Percentiles rank a stretch among this genome's conserved stretches.
These are phyloP conservation scores for Tuber melanosporum DNA, from an alignment of 495 filamentous ascomycete genomes.

Conservation along the genomic window DNA sequence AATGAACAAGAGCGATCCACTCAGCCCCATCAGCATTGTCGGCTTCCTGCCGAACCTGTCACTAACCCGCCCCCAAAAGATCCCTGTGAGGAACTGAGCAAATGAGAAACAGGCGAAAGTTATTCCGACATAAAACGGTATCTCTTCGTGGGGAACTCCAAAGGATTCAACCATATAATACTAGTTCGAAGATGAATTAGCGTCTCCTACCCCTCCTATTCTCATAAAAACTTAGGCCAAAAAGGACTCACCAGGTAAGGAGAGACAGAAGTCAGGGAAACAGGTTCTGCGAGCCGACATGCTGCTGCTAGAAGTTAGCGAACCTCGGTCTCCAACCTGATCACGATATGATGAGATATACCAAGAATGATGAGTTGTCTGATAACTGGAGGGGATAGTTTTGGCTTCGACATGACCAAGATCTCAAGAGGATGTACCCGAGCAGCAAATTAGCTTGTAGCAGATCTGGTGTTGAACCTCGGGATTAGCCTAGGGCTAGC, in stretches of 20 bases:
- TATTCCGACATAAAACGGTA: conserved; percentile 79
- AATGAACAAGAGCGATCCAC: conserved; percentile 75
- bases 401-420: not conserved
- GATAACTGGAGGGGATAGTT: conserved; percentile 23
- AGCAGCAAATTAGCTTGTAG: not conserved
- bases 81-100: conserved; percentile 71
- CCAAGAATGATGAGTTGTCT: conserved; percentile 25
- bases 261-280: conserved; percentile 75
- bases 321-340: not conserved
- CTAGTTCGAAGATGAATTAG: conserved; percentile 43
- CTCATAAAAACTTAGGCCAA: conserved; percentile 51
- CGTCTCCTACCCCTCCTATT: conserved; percentile 53
- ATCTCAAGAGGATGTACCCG: not conserved
- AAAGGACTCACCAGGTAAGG: conserved; percentile 91
- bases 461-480: not conserved
- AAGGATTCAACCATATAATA: conserved; percentile 45
- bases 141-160: conserved; percentile 62
- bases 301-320: conserved; percentile 49
- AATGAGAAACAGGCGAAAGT: conserved; percentile 80
- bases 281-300: conserved; percentile 77
- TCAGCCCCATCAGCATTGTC: conserved; percentile 68
- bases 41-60: conserved; percentile 85
- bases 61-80: conserved; percentile 80
- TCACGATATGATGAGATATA: conserved; percentile 9
- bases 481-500: not conserved